phyloP scores from a whole-genome alignment of 2,329 filamentous ascomycete species.

The Rachicladosporium sp. region DNA sequence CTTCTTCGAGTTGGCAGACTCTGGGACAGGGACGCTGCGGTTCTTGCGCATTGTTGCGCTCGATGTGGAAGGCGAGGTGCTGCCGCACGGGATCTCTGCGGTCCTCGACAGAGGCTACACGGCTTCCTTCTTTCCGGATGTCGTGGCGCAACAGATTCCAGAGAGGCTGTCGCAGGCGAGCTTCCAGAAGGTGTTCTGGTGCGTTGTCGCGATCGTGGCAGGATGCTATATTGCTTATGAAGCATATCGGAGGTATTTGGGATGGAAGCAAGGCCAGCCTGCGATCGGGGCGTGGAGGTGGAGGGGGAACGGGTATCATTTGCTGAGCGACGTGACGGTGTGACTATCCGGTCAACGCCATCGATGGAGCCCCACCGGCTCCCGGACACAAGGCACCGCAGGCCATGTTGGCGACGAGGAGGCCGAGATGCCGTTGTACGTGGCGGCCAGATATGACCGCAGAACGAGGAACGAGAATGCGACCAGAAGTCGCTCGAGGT shows the following conservation, averaged over 20 bases:
- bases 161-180: too few species aligned
- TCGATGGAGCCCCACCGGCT: too few species aligned
- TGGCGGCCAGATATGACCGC: too few species aligned
- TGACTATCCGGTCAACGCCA: too few species aligned
- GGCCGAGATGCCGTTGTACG: too few species aligned
- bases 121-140: not conserved
- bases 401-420: too few species aligned
- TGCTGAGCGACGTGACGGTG: conserved; percentile 10
- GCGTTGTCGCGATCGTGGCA: not conserved
- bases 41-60: conserved; percentile 20
- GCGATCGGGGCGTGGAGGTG: conserved; percentile 14
- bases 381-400: too few species aligned
- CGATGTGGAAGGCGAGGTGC: conserved; percentile 9
- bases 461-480: too few species aligned
- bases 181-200: not conserved
- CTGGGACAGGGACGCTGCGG: conserved; percentile 7
- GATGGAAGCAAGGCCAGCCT: conserved; percentile 11
- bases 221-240: conserved; percentile 14
- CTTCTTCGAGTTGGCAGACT: conserved; percentile 10
- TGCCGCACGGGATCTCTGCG: conserved; percentile 13
- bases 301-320: conserved; percentile 10
- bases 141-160: not conserved
- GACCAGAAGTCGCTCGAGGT: too few species aligned
- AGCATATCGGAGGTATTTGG: conserved; percentile 14
- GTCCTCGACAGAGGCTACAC: not conserved